Percentiles rank a stretch among this genome's conserved stretches.
These are phyloP conservation scores for Botrytis fragariae DNA, from an alignment of 2,329 filamentous ascomycete genomes.

Conservation along the genomic window DNA sequence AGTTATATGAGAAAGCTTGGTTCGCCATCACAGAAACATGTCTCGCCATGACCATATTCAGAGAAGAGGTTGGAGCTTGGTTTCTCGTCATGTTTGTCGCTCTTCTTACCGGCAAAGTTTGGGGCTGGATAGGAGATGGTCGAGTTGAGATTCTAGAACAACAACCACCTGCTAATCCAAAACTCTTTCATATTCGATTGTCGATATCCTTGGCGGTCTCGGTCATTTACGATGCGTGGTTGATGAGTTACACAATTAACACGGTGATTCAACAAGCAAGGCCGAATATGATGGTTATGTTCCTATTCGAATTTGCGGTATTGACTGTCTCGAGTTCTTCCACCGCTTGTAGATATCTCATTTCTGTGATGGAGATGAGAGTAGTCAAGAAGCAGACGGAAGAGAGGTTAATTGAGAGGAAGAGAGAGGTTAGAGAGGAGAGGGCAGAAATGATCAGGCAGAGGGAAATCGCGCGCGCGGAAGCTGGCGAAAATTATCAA, in stretches of 20 bases:
- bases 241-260: constrained; percentile 78
- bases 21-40: constrained; percentile 97
- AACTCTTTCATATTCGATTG: constrained; percentile 81
- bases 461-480: constrained; percentile 40
- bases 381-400: constrained; percentile 73
- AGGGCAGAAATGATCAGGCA: constrained; percentile 48
- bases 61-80: constrained; percentile 91
- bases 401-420: constrained; percentile 64
- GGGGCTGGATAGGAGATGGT: constrained; percentile 97
- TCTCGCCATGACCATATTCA: constrained; percentile 96
- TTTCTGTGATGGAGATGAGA: constrained; percentile 74
- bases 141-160: constrained; percentile 93
- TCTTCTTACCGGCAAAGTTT: constrained; percentile 90
- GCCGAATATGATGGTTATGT: constrained; percentile 99
- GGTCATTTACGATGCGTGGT: constrained; percentile 72
- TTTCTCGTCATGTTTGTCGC: constrained; percentile 96
- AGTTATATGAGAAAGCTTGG: constrained; percentile 96
- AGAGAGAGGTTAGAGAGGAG: constrained; percentile 63
- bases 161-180: constrained; percentile 85
- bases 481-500: constrained; percentile 29
- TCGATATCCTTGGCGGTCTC: constrained; percentile 76
- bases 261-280: constrained; percentile 82
- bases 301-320: constrained; percentile 94
- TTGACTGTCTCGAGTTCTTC: constrained; percentile 77
- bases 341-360: constrained; percentile 72